Percentiles rank a stretch among this genome's conserved stretches.
phyloP scores from a whole-genome alignment of 306 rosid genomes.

The Acacia acuminata region DNA sequence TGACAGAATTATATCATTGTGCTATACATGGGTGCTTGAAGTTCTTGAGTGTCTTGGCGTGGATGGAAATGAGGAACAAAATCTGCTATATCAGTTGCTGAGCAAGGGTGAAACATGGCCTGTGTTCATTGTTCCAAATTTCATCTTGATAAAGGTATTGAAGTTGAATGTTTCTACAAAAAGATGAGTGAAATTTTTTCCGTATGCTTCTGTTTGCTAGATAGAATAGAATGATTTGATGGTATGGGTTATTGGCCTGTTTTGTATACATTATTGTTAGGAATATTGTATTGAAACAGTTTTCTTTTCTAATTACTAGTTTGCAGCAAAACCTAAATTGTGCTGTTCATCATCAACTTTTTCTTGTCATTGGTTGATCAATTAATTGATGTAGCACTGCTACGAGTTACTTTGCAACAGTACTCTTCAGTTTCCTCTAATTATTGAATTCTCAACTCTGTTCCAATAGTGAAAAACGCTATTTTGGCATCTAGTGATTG shows the following conservation, averaged over 20 bases:
- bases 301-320: neutral
- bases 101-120: slow-evolving; percentile 72
- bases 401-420: neutral
- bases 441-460: neutral
- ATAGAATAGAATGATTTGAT: neutral
- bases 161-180: slow-evolving; percentile 22
- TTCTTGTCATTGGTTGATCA: neutral
- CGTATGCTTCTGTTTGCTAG: slow-evolving; percentile 8
- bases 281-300: neutral
- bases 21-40: slow-evolving; percentile 81
- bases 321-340: neutral
- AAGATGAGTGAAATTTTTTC: slow-evolving; percentile 11
- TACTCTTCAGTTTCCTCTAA: neutral
- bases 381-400: neutral
- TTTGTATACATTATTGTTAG: slow-evolving; percentile 19
- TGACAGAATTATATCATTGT: slow-evolving; percentile 53
- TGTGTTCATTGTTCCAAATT: slow-evolving; percentile 56
- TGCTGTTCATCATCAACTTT: neutral
- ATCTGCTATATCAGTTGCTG: slow-evolving; percentile 65
- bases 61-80: slow-evolving; percentile 64
- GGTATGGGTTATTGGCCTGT: slow-evolving; percentile 18
- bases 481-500: neutral
- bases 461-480: neutral
- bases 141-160: slow-evolving; percentile 48
- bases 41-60: slow-evolving; percentile 57